These are phyloP conservation scores for Macrophomina pseudophaseolina DNA, from an alignment of 2,329 filamentous ascomycete species.

Conservation along the genomic window DNA sequence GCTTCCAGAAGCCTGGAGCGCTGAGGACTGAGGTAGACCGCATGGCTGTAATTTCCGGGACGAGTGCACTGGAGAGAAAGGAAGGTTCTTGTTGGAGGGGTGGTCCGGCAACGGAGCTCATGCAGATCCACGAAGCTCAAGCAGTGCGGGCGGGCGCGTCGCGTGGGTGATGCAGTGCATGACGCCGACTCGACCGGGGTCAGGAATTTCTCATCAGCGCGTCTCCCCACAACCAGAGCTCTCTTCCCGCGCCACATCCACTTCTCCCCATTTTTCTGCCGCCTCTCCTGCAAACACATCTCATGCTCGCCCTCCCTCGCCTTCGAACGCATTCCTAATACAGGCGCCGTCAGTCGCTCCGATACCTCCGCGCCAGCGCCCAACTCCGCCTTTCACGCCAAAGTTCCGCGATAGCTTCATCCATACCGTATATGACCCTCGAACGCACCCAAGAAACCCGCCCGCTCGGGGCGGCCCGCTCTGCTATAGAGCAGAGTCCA, in stretches of 20 bases:
- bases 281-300: not conserved
- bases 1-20: constrained; percentile 60
- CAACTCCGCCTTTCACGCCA: not conserved
- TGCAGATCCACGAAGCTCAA: constrained; percentile 2
- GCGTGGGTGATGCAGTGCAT: not conserved
- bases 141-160: not conserved
- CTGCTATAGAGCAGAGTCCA: constrained; percentile 37
- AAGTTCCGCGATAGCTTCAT: not conserved
- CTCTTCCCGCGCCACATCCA: constrained; percentile 1
- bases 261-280: not conserved
- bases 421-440: constrained; percentile 40
- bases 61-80: not conserved
- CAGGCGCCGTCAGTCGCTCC: not conserved
- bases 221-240: not conserved
- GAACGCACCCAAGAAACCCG: constrained; percentile 40
- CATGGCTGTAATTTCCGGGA: constrained; percentile 1
- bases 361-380: not conserved
- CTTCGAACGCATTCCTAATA: not conserved
- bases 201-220: constrained; percentile 20
- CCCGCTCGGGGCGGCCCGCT: constrained; percentile 36
- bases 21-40: constrained; percentile 10
- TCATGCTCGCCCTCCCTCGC: not conserved
- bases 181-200: constrained; percentile 13
- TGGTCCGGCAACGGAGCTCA: constrained; percentile 6
- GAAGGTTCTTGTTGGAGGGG: constrained; percentile 1